phyloP scores from a whole-genome alignment of 441 rosid species.

The Populus hybrid region DNA sequence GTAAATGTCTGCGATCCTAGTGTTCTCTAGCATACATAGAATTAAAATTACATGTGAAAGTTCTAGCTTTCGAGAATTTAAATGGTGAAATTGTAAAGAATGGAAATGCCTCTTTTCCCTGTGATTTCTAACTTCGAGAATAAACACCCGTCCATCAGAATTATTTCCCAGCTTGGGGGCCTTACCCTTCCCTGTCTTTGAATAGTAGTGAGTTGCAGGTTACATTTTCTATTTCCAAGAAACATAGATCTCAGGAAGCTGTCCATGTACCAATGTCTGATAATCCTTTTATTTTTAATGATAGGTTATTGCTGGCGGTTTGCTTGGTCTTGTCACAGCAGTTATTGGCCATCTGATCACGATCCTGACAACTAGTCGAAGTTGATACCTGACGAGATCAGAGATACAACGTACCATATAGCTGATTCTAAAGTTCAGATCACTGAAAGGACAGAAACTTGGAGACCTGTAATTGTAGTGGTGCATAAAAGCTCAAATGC shows the following conservation, averaged over 20 bases:
- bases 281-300: constrained; percentile 12
- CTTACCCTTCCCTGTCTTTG: background rate
- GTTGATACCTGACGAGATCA: constrained; percentile 16
- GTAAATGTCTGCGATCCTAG: background rate
- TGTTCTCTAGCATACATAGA: too few relatives aligned
- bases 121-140: background rate
- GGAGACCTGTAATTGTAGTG: constrained; percentile 10
- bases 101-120: background rate
- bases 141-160: background rate
- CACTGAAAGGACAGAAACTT: constrained; percentile 2
- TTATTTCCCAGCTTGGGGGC: background rate
- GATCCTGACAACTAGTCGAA: constrained; percentile 19
- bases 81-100: background rate
- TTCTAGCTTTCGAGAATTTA: background rate
- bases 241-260: background rate
- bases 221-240: background rate
- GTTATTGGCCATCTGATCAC: constrained; percentile 44
- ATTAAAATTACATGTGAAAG: background rate
- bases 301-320: constrained; percentile 80
- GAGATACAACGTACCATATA: constrained; percentile 2
- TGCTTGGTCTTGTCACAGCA: constrained; percentile 69
- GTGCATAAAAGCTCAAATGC: constrained; percentile 12
- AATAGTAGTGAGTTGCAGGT: background rate
- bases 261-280: background rate
- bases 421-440: constrained; percentile 14